Evolutionary conservation across 495 filamentous ascomycete species (phyloP), one percentile per base, ranked within the genome.

Genomic region (Echria macrotheca): DNA sequence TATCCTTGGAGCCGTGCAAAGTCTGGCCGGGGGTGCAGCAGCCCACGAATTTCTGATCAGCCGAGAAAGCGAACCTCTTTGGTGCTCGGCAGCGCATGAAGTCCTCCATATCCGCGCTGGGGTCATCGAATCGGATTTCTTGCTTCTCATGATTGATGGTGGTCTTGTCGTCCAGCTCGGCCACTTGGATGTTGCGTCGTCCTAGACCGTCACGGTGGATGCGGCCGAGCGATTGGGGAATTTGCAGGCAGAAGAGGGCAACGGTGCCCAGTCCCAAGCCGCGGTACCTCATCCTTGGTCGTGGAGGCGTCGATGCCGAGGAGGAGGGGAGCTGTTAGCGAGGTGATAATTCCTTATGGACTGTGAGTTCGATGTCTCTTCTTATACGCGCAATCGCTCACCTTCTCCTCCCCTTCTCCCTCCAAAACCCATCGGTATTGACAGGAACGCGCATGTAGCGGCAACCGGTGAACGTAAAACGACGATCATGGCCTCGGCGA

Each of bases 21-120:
- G 23, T 29, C 11, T 29, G 23, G 23, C 42, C 42, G 24, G 23
- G 23, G n/a, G 11, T 12, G 15, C 42, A 44, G 25, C 42, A 44
- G 14, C 23, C 42, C 12, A 31, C 5, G 10, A 12, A 31, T 26
- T 31, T 29, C 4, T 18, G 14, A 19, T 39, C 36, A 18, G 36
- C 36, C 36, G 36, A 39, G 36, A 17, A 39, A 18, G 36, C 21
- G 36, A 39, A 39, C 36, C 21, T n/a, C 36, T 39, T 39, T 3
- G 15, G n/a, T n/a, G 36, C n/a, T 4, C 21, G 15, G 36, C 36
- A 39, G 5, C 36, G n/a, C 36, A 39, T 39, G 36, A 17, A 39
- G 18, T 39, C 36, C 2, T n/a, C 21, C n/a, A 39, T 17, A 18
- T n/a, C 36, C 10, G n/a, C 21, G 36, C 21, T 39, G 18, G 36